Percentiles rank a stretch among this genome's conserved stretches.
These are phyloP conservation scores for Rhodamnia argentea DNA, from an alignment of 345 rosid species.

Conservation along the genomic window DNA sequence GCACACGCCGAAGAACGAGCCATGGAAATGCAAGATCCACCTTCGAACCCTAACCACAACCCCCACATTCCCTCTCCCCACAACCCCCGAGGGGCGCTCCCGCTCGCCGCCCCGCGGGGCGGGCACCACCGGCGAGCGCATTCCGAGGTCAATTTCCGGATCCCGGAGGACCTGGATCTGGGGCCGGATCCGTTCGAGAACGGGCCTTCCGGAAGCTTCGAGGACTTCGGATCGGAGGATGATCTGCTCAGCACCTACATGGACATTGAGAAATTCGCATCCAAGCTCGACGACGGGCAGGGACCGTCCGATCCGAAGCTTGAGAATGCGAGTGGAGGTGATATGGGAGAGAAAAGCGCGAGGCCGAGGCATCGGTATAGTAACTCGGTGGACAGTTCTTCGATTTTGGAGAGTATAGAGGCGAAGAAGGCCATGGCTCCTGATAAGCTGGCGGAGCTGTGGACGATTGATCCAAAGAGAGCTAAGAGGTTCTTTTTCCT, in stretches of 20 bases:
- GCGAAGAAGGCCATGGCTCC: conserved; percentile 99
- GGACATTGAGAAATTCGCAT: conserved; percentile 82
- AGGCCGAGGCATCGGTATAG: conserved; percentile 74
- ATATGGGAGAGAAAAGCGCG: conserved; percentile 7
- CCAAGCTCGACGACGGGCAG: conserved; percentile 20
- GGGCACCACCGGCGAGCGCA: conserved; percentile 78
- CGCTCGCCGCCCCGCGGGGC: conserved; percentile 12
- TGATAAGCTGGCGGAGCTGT: conserved; percentile 83
- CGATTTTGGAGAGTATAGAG: conserved; percentile 67
- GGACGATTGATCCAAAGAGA: conserved; percentile 81
- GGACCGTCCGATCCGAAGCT: conserved; percentile 4
- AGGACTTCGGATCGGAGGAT: conserved; percentile 73
- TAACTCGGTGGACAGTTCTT: conserved; percentile 74
- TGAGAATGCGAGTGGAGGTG: conserved; percentile 24
- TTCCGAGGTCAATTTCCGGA: conserved; percentile 76
- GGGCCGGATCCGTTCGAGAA: conserved; percentile 43
- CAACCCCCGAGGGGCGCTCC: not conserved
- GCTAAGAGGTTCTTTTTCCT: conserved; percentile 63
- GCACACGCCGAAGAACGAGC: not conserved
- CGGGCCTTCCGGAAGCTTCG: conserved; percentile 25
- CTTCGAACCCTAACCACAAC: not conserved
- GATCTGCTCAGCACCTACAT: conserved; percentile 78
- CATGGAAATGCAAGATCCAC: conserved; percentile 1
- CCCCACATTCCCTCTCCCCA: not conserved
- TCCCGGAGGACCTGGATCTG: conserved; percentile 74